These are phyloP conservation scores for Aspergillus felis DNA, from an alignment of 2,329 filamentous ascomycete species.

Conservation along the genomic window DNA sequence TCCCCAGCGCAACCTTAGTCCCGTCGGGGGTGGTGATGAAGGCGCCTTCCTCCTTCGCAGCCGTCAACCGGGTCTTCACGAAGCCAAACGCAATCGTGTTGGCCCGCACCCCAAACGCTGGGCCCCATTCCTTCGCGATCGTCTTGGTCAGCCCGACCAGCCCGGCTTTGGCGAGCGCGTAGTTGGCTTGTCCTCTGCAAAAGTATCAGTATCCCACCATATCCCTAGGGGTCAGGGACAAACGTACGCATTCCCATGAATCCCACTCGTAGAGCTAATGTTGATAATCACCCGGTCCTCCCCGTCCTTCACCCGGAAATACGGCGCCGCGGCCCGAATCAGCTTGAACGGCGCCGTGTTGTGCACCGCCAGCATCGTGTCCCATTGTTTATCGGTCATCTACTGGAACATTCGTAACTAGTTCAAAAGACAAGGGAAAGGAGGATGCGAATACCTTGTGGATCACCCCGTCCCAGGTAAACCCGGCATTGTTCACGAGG, in stretches of 20 bases:
- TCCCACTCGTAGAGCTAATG: conserved; percentile 74
- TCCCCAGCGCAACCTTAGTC: conserved; percentile 69
- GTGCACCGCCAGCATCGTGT: conserved; percentile 80
- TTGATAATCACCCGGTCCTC: conserved; percentile 77
- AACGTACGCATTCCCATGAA: conserved; percentile 70
- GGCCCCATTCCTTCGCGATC: conserved; percentile 90
- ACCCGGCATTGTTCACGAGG: conserved; percentile 87
- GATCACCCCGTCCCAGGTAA: conserved; percentile 89
- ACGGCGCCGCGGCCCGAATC: conserved; percentile 73
- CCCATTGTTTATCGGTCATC: conserved; percentile 88
- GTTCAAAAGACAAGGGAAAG: background rate
- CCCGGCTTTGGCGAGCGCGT: conserved; percentile 79
- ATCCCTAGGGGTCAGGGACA: too few relatives aligned
- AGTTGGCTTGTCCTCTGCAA: conserved; percentile 73
- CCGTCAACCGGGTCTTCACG: conserved; percentile 75
- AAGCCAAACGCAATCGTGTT: conserved; percentile 84
- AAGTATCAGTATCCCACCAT: background rate
- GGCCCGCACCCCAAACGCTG: conserved; percentile 71
- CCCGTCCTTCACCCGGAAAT: conserved; percentile 82
- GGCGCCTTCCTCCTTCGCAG: conserved; percentile 77
- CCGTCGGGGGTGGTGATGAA: conserved; percentile 75
- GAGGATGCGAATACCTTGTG: conserved; percentile 59
- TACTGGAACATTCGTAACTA: conserved; percentile 18
- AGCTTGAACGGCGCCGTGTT: conserved; percentile 83
- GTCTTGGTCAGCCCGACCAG: conserved; percentile 81